phyloP scores from a whole-genome alignment of 345 rosid genomes.

The Brassica incana region DNA sequence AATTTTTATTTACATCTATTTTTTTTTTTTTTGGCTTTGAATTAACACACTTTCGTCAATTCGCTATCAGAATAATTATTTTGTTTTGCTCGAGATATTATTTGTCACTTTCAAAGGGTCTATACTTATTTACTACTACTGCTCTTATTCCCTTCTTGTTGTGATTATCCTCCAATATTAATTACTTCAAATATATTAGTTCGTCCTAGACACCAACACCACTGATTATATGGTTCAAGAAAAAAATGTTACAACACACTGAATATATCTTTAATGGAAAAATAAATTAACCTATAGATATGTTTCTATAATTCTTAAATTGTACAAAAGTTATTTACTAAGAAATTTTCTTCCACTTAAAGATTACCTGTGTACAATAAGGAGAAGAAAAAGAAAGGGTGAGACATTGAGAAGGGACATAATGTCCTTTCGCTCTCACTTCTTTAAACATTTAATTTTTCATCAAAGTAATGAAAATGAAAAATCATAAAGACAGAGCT shows the following conservation, averaged over 20 bases:
- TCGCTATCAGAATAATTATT: slow-evolving; percentile 33
- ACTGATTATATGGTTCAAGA: background rate
- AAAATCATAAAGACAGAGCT: slow-evolving; percentile 37
- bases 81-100: slow-evolving; percentile 33
- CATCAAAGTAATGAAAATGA: slow-evolving; percentile 24
- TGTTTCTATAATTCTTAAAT: background rate
- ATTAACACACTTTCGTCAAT: slow-evolving; percentile 19
- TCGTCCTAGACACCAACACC: background rate
- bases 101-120: slow-evolving; percentile 33
- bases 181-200: background rate
- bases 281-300: background rate
- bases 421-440: slow-evolving; percentile 31
- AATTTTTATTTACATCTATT: background rate
- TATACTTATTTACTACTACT: slow-evolving; percentile 5
- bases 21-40: background rate
- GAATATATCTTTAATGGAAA: background rate
- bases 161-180: slow-evolving; percentile 7
- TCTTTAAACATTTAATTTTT: slow-evolving; percentile 25
- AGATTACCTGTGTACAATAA: background rate
- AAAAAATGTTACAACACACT: background rate
- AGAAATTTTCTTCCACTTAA: background rate
- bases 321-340: background rate
- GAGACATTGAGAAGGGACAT: slow-evolving; percentile 36
- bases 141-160: background rate
- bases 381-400: slow-evolving; percentile 5